Percentiles rank a stretch among this genome's conserved stretches.
These are phyloP conservation scores for Cucurbita moschata DNA, from an alignment of 306 rosid species.

Conservation along the genomic window DNA sequence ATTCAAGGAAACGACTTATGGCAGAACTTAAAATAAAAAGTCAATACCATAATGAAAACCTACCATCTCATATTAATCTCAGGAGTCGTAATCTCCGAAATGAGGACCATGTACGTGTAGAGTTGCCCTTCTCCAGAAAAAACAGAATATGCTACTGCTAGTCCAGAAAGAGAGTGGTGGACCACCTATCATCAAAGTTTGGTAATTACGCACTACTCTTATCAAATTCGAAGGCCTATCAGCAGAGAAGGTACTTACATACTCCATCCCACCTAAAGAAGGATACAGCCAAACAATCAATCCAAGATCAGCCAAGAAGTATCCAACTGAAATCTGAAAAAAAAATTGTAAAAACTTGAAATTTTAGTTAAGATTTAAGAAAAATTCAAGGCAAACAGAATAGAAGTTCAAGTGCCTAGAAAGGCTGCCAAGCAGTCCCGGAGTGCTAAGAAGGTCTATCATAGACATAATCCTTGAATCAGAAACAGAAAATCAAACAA, in stretches of 20 bases:
- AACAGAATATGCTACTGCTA: slow-evolving; percentile 34
- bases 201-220: not conserved
- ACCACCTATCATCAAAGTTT: slow-evolving; percentile 21
- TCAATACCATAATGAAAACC: not conserved
- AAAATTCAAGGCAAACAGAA: not conserved
- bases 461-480: not conserved
- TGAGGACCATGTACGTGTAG: slow-evolving; percentile 42
- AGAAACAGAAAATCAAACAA: not conserved
- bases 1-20: too few relatives aligned
- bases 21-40: not conserved
- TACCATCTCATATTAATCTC: slow-evolving; percentile 47
- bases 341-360: not conserved
- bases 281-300: slow-evolving; percentile 39
- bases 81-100: slow-evolving; percentile 40
- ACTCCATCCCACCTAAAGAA: slow-evolving; percentile 39
- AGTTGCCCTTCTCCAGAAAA: slow-evolving; percentile 42
- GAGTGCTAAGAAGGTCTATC: not conserved
- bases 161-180: slow-evolving; percentile 37
- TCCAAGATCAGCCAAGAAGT: slow-evolving; percentile 30
- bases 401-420: not conserved
- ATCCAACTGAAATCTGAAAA: slow-evolving; percentile 35
- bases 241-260: slow-evolving; percentile 27
- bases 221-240: not conserved
- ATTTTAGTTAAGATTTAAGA: not conserved
- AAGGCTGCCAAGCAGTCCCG: not conserved